phyloP scores from a whole-genome alignment of 208 protist genomes.

The Leishmania tropica region DNA sequence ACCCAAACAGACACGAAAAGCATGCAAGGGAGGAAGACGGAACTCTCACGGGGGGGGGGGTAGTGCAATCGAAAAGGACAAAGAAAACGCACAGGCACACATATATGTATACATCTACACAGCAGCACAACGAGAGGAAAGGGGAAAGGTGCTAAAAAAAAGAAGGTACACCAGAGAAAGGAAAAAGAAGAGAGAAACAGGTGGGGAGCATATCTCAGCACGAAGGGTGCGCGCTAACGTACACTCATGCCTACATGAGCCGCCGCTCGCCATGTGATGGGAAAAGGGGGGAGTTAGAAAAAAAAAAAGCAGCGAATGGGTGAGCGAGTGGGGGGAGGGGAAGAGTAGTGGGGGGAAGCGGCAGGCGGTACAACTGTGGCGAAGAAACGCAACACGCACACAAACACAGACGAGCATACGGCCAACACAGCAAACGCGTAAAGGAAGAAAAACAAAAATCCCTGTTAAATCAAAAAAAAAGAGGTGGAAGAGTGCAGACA shows the following conservation, averaged over 20 bases:
- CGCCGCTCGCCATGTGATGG: not conserved
- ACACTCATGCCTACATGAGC: not conserved
- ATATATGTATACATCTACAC: conserved; percentile 11
- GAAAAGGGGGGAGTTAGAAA: not conserved
- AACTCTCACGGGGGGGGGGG: not conserved
- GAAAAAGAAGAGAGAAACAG: not conserved
- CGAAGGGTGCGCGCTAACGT: not conserved
- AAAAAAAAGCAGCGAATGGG: not conserved
- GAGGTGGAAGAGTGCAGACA: not conserved
- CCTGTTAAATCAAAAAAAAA: not conserved
- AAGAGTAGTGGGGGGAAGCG: not conserved
- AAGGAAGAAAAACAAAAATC: not conserved
- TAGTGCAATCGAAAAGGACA: not conserved
- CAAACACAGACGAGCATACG: not conserved
- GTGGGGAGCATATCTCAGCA: not conserved
- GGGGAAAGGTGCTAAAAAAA: not conserved
- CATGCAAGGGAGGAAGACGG: conserved; percentile 2
- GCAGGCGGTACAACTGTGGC: no score
- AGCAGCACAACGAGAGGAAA: not conserved
- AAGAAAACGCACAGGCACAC: not conserved
- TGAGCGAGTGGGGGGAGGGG: not conserved
- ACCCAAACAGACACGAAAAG: not conserved
- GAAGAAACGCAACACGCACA: not conserved
- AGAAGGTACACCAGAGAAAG: not conserved
- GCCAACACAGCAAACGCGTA: not conserved